phyloP scores from a whole-genome alignment of 768 basidiomycete species.

The Lentinula aciculospora region DNA sequence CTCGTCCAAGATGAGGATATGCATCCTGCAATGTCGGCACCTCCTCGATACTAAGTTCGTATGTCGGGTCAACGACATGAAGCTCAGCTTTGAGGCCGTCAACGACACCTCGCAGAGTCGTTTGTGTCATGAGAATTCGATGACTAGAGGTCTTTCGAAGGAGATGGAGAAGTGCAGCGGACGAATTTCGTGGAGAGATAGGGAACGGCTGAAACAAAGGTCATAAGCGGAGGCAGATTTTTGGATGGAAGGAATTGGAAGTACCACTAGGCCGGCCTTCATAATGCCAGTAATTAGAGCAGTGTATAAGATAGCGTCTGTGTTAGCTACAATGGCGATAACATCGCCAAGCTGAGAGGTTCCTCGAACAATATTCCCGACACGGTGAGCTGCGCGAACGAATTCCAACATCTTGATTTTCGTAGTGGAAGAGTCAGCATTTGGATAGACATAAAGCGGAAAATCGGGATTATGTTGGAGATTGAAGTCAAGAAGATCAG shows the following conservation, averaged over 20 bases:
- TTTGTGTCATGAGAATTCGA: constrained; percentile 23
- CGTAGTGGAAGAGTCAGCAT: constrained; percentile 11
- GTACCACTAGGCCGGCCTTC: constrained; percentile 23
- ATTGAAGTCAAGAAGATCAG: constrained; percentile 28
- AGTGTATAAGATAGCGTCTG: constrained; percentile 23
- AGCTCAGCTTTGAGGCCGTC: constrained; percentile 14
- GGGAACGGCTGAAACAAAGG: constrained; percentile 24
- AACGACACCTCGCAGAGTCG: constrained; percentile 17
- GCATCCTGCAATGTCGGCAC: constrained; percentile 13
- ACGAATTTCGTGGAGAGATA: constrained; percentile 31
- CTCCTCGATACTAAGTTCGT: constrained; percentile 10
- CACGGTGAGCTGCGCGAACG: constrained; percentile 23
- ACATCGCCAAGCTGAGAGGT: constrained; percentile 17
- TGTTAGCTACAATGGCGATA: constrained; percentile 24
- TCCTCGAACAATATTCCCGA: constrained; percentile 16
- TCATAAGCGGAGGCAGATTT: background rate
- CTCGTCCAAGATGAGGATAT: constrained; percentile 23
- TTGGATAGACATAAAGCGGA: constrained; percentile 25
- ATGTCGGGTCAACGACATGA: constrained; percentile 4
- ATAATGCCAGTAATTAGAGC: constrained; percentile 20
- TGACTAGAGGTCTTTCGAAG: constrained; percentile 23
- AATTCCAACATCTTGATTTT: constrained; percentile 19
- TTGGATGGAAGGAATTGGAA: constrained; percentile 13
- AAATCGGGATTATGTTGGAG: constrained; percentile 25
- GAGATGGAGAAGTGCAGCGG: constrained; percentile 26